phyloP scores from a whole-genome alignment of 2,329 filamentous ascomycete genomes.

The Monosporascus sp. region DNA sequence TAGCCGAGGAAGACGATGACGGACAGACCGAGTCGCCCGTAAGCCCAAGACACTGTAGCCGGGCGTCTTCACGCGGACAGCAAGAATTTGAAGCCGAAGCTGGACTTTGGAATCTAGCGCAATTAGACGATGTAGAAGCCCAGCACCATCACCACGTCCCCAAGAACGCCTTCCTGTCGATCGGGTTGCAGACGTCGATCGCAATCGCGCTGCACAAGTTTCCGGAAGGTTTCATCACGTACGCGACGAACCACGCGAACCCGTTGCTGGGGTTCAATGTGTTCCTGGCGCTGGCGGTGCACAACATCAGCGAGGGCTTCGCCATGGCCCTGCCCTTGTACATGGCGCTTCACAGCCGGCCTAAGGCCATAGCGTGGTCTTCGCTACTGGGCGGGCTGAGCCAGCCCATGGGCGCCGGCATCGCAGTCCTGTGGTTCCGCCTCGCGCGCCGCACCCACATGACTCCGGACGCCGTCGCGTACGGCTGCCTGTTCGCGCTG shows the following conservation, averaged over 20 bases:
- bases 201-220: slow-evolving; percentile 96
- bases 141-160: slow-evolving; percentile 92
- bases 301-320: slow-evolving; percentile 97
- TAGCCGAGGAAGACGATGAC: slow-evolving; percentile 24
- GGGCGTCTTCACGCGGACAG: slow-evolving; percentile 31
- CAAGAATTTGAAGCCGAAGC: slow-evolving; percentile 14
- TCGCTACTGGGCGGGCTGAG: slow-evolving; percentile 78
- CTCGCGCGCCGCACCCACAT: slow-evolving; percentile 51
- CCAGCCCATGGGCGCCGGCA: slow-evolving; percentile 78
- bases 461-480: slow-evolving; percentile 51
- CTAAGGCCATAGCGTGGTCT: slow-evolving; percentile 79
- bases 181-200: slow-evolving; percentile 92
- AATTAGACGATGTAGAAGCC: slow-evolving; percentile 39
- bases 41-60: slow-evolving; percentile 18
- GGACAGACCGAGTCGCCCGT: slow-evolving; percentile 11
- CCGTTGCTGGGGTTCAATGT: slow-evolving; percentile 83
- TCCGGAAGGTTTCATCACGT: slow-evolving; percentile 83
- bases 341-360: slow-evolving; percentile 76
- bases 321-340: slow-evolving; percentile 90
- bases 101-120: slow-evolving; percentile 18
- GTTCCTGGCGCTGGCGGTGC: slow-evolving; percentile 92
- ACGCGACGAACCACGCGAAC: slow-evolving; percentile 94
- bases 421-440: slow-evolving; percentile 83
- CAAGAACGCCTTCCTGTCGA: slow-evolving; percentile 86
- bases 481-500: slow-evolving; percentile 78